Evolutionary conservation across 495 filamentous ascomycete genomes (phyloP).

Genomic region (Penicillium silybi): DNA sequence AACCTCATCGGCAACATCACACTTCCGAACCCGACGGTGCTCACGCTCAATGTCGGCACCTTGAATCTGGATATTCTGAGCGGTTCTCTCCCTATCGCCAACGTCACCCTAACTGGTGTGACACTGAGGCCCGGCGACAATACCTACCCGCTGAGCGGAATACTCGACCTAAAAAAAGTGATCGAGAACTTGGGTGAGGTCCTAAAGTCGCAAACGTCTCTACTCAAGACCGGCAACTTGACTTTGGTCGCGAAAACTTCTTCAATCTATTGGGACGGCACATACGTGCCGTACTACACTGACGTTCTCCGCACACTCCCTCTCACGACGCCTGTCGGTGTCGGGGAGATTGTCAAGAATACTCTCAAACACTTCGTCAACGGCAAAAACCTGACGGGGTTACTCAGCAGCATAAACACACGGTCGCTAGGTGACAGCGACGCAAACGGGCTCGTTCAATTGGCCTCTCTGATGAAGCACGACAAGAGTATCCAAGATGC

Average conservation of each 20-base stretch:
- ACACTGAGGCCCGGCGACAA: conserved; percentile 57
- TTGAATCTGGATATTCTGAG: conserved; percentile 29
- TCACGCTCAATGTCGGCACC: conserved; percentile 34
- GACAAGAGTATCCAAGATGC: conserved; percentile 13
- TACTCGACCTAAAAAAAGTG: conserved; percentile 26
- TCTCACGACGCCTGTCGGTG: conserved; percentile 23
- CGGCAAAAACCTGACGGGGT: conserved; percentile 6
- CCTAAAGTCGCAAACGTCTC: conserved; percentile 20
- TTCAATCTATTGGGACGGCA: conserved; percentile 28
- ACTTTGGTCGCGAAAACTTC: conserved; percentile 27
- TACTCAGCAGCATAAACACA: background rate
- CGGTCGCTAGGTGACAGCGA: background rate
- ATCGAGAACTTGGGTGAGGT: conserved; percentile 25
- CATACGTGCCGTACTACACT: conserved; percentile 34
- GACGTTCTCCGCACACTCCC: conserved; percentile 28
- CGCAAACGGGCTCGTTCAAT: conserved; percentile 1
- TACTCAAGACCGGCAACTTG: conserved; percentile 27
- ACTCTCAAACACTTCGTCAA: conserved; percentile 22
- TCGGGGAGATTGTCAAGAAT: conserved; percentile 29
- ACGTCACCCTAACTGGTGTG: conserved; percentile 52
- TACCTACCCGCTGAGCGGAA: conserved; percentile 43
- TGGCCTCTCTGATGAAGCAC: conserved; percentile 8
- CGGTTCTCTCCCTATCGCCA: conserved; percentile 44
- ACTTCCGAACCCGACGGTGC: conserved; percentile 34
- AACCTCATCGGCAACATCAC: conserved; percentile 37